Evolutionary conservation across 306 rosid genomes (phyloP), one percentile per base, ranked within the genome.

Genomic region (Cucumis cinereus): DNA sequence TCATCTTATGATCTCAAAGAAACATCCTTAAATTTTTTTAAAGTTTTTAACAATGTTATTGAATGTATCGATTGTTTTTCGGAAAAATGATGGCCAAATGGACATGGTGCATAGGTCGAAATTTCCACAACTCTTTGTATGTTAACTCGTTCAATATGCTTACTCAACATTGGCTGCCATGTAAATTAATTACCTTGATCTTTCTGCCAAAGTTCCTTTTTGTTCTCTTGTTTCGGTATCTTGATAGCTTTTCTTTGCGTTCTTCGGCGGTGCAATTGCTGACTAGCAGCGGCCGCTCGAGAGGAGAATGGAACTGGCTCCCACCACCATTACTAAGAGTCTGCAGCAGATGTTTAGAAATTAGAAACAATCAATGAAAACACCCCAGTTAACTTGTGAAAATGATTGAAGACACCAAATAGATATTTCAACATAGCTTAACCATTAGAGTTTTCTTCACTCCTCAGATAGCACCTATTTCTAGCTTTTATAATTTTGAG

Each of bases 141-240:
- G 56, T 15, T 23, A 70, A 45, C 58, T 70, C 26, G 75, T 47
- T 23, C 1, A 6, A 70, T n/a, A 68, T 68, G 74, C 20, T 68
- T 47, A 70, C 4, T 26, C 43, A 16, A 49, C 7, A 49, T 43
- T 26, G 57, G 4, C 24, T 60, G 56, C 36, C 7, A 2, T 16
- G 43, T 43, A 68, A 23, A 14, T 55, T 88, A 20, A 22, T 63
- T 88, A 95, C 99, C 99, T 95, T 95, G 84, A 95, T 92, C 87
- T 95, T 95, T 90, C 99, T 85, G 80, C 97, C 97, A 17, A 95
- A 95, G 74, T 95, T 95, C 84, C 99, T 89, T 85, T 90, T 95
- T 7, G 90, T 81, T 88, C 86, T 92, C 91, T 95, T 95, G 70
- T 83, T 92, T 84, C 99, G 86, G 82, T 95, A 95, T 83, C 99